Evolutionary conservation across 2,329 filamentous ascomycete genomes (phyloP), one percentile per base, ranked within the genome.

Genomic region (Leptosphaerulina australis): DNA sequence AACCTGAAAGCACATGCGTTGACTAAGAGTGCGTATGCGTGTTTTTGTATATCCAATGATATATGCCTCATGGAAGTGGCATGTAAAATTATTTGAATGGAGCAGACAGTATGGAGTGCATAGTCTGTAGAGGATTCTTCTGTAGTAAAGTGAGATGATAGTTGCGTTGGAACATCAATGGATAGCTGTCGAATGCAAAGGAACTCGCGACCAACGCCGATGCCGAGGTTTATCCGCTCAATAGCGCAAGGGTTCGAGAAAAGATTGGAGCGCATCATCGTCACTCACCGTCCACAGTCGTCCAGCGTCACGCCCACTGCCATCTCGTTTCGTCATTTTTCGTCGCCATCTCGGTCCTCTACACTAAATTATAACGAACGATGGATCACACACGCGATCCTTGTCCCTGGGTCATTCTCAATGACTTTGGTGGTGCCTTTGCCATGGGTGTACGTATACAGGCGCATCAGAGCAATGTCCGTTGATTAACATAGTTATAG

Each of bases 321-420:
- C 49, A 63, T 59, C 43, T 56, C 57, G 36, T 56, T 77, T 86
- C 63, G 31, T 26, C 30, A 15, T 18, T 24, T 29, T 17, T 41
- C 18, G 41, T 51, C 48, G 41, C 37, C 37, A 25, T 15, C n/a
- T n/a, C 36, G 30, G 41, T 46, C 26, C n/a, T 14, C 24, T 14
- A 14, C 30, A 30, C 26, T 20, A 22, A 12, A 41, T 6, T 22
- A 33, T 20, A 45, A 18, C 20, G 2, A 53, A 70, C 31, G 46
- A 94, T 96, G 88, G 93, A 99, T 85, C 94, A 97, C 82, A 88
- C 90, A 59, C 85, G 94, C 79, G 94, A 97, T 77, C 94, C 94
- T 57, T 97, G 94, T 78, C 94, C 94, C 48, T 97, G 88, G 87
- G 92, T 97, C 70, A 89, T 94, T 60, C 83, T 97, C 63, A 96